Evolutionary conservation across 257 asterid species (phyloP), one percentile per base, ranked within the genome.

Genomic region (Solanum chaucha): DNA sequence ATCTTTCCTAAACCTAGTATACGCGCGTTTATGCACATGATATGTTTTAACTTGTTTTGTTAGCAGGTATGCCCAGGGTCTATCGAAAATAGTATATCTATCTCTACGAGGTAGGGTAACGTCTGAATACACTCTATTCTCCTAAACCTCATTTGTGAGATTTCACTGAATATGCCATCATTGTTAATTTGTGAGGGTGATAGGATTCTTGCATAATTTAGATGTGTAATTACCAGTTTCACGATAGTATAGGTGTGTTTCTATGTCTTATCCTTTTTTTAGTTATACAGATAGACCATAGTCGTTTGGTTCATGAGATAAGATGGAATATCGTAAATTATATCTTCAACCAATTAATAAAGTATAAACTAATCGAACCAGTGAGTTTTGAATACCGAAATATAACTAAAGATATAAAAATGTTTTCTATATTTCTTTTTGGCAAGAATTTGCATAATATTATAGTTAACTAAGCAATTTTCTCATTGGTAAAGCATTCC

Each of bases 401-500:
- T 13, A 75, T 22, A 38, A n/a, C 3, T 5, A 40, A 14, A 30
- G 30, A n/a, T 1, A 12, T 38, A 38, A 38, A 19, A 35, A 10
- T 41, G 6, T 34, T n/a, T 41, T 74, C 19, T 41, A 5, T 77
- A 77, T 35, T 4, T 44, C 4, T 41, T 41, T 77, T 77, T 24
- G 36, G 83, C 30, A 0, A 44, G n/a, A 44, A 77, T 77, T 77
- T 41, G 36, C 64, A 77, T 77, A 40, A 41, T 41, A 24, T 6
- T 77, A 24, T 41, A 40, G 19, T 72, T 28, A 11, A 26, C 80
- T 87, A 93, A 19, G 95, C 97, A n/a, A 94, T 87, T 6, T 91
- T 87, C 91, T 94, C 97, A 75, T 89, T 90, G 10, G 86, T 26
- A 48, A 30, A 40, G 82, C 97, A 93, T 84, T 91, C 93, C 87